Evolutionary conservation across 2,329 filamentous ascomycete genomes (phyloP).

Genomic region (Ophiostoma triangulosporum): DNA sequence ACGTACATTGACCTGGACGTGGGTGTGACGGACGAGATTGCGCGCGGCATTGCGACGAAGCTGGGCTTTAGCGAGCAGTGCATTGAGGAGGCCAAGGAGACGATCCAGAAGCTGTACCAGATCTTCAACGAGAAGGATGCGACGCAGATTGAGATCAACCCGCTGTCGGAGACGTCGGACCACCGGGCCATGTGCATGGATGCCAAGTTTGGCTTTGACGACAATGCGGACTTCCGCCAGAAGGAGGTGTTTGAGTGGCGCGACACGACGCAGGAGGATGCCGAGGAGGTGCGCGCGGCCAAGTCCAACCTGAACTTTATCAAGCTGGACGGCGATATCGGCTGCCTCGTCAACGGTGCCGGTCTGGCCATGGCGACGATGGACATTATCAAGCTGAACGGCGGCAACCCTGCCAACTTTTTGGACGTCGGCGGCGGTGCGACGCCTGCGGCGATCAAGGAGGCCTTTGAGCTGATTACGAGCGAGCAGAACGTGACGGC

Average conservation of each 20-base stretch:
- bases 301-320: conserved; percentile 97
- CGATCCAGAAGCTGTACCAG: conserved; percentile 97
- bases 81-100: conserved; percentile 86
- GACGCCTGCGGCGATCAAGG: conserved; percentile 89
- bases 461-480: conserved; percentile 97
- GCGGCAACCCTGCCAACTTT: conserved; percentile 93
- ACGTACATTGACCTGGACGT: conserved; percentile 87
- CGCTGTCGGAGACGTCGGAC: conserved; percentile 92
- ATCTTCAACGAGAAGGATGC: conserved; percentile 98
- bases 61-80: conserved; percentile 97
- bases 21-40: conserved; percentile 92
- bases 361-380: conserved; percentile 99
- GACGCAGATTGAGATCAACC: conserved; percentile 99
- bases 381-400: conserved; percentile 99
- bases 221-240: conserved; percentile 97
- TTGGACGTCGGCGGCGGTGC: conserved; percentile 96
- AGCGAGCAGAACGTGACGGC: conserved; percentile 96
- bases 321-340: conserved; percentile 98
- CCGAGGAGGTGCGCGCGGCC: conserved; percentile 94
- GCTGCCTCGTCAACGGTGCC: conserved; percentile 96
- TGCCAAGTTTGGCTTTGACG: conserved; percentile 96
- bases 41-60: conserved; percentile 74
- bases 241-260: conserved; percentile 91
- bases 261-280: conserved; percentile 88
- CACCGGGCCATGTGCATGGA: conserved; percentile 99